Evolutionary conservation across 2,329 filamentous ascomycete genomes (phyloP), one percentile per base, ranked within the genome.

Genomic region (Fonsecaea monophora): DNA sequence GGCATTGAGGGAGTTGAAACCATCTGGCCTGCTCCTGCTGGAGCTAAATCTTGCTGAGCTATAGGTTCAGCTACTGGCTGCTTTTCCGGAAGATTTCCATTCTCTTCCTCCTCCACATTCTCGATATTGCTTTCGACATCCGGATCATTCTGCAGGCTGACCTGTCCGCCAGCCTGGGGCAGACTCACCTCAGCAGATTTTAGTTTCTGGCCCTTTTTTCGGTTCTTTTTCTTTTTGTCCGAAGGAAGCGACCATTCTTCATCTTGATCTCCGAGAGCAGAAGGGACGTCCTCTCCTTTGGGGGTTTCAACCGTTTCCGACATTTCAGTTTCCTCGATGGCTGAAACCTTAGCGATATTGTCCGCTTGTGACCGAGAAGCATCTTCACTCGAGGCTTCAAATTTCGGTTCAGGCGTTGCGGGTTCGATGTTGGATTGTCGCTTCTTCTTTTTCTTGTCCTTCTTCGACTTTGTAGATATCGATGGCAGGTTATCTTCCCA

Each of bases 361-460:
- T 50, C 30, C 4, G 25, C 8, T 30, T 12, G 12, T n/a, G 57
- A 13, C 15, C 25, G 57, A 30, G n/a, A 35, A 10, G 45, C n/a
- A 4, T 50, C 45, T 32, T 60, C 59, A 25, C 8, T 54, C 42
- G 45, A 10, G 13, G 10, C 38, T 15, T 8, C n/a, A 35, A 15
- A 37, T 13, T 21, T 38, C 13, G 48, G 30, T 8, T 62, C 40
- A 25, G 48, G 10, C 10, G 53, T 34, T 18, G 34, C n/a, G 25
- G 40, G 57, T 21, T 71, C 66, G 34, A 57, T 25, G 35, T 34
- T 42, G 32, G 73, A 75, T 45, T 76, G 69, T 53, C 77, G 79
- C 70, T 78, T 75, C 8, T 74, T 74, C 69, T 77, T 77, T 62
- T 77, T 78, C 69, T 77, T 78, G 48, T 79, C 73, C 65, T 78